Conservation (phyloP, 1,139 yeast species). For the Yamadazyma triangularis region DNA sequence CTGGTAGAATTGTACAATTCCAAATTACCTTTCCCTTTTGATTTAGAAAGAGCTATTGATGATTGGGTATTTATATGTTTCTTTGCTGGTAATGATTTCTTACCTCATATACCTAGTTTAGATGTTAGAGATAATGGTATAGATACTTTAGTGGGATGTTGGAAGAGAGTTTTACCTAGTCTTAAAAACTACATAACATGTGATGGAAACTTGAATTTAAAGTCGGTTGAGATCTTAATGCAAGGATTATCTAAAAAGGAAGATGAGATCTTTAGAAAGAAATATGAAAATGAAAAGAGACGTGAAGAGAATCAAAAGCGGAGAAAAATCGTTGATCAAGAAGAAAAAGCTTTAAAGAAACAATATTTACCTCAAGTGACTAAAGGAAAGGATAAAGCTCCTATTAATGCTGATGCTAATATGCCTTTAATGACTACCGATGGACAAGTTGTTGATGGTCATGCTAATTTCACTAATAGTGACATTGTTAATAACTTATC, state of each 20-base stretch:
- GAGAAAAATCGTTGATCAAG: conserved; percentile 45
- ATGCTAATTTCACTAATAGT: conserved; percentile 59
- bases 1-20: conserved; percentile 77
- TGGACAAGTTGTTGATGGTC: conserved; percentile 64
- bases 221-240: conserved; percentile 71
- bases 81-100: conserved; percentile 96
- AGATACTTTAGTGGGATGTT: conserved; percentile 71
- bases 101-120: conserved; percentile 92
- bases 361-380: conserved; percentile 39
- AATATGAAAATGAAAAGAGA: conserved; percentile 65
- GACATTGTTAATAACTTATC: conserved; percentile 69
- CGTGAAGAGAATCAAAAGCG: conserved; percentile 61
- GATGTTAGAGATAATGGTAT: conserved; percentile 95
- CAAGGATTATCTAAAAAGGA: conserved; percentile 67
- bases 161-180: conserved; percentile 71
- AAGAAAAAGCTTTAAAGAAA: conserved; percentile 31
- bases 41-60: conserved; percentile 91
- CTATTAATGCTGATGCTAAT: conserved; percentile 63
- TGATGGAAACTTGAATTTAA: conserved; percentile 78
- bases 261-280: conserved; percentile 67
- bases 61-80: conserved; percentile 99
- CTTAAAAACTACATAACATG: conserved; percentile 79
- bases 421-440: conserved; percentile 72
- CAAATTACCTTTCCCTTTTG: conserved; percentile 68
- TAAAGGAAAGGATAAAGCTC: conserved; percentile 74